Base-by-base conservation (phyloP, 148 eudicot genomes). In the Fagopyrum homotropicum region DNA sequence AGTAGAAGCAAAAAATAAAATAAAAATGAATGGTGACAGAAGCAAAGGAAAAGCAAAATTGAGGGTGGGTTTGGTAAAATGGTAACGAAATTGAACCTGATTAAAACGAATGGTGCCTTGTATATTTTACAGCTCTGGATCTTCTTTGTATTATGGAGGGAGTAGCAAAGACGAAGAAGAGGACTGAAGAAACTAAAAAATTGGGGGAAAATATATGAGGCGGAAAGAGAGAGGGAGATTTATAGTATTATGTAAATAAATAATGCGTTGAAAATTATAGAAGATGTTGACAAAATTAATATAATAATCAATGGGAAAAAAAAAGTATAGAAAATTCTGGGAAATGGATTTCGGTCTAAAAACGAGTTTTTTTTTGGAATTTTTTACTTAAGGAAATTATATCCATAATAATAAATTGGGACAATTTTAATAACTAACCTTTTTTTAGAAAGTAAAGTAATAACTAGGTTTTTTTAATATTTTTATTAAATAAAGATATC, bases 31-130 rank as follows among this genome's bases (percentile, higher is more conserved):
- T 4, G 64, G 15, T 30, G 69, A 63, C 69, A 63, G 69, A 30
- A 63, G 69, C 15, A 63, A 63, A 63, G 44, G 35, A 63, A 63
- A 63, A 63, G 44, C 69, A 30, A 63, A 63, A 63, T 63, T 63
- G 69, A 30, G 15, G 69, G 45, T 15, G 69, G 45, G 6, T 29
- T 63, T 63, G 44, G 69, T 63, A 30, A 63, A 63, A 63, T 11
- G 12, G 69, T 29, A 30, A 63, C 45, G 45, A 63, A 30, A 30
- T 29, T 44, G 45, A 63, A 63, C 69, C 69, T 63, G 35, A 35
- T 35, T 35, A 35, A 35, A 22, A 22, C 4, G 35, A 59, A 22
- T 29, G 64, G 40, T 35, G 40, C 40, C 2, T 35, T 35, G 40
- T 35, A 30, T 43, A 30, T 63, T 63, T 29, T 63, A 29, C 69